Evolutionary conservation across 176 grass and related monocot genomes (phyloP), one percentile per base, ranked within the genome.

Genomic region (Melocanna baccifera): DNA sequence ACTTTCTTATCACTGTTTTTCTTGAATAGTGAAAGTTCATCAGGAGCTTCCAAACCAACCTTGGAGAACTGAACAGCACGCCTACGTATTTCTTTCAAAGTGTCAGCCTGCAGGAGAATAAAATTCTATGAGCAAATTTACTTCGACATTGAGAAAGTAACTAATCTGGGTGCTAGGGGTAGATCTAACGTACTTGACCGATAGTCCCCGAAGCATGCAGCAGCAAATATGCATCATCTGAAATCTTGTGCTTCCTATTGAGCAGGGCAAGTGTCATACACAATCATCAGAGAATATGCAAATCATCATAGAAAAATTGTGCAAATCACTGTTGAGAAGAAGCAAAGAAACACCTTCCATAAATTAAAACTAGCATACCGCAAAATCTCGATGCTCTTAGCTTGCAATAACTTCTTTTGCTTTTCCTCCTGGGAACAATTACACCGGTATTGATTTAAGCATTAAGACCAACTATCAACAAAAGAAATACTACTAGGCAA

Each of bases 191-290:
- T 92, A 98, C 96, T 75, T 92, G 76, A 70, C 96, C 96, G 58
- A 98, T 98, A 83, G 89, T 95, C 59, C 93, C 93, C 34, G 96
- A 94, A 87, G 96, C 88, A 87, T 85, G 91, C 23, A 98, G 83
- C 86, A 98, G 73, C 18, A 91, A 91, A 82, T 87, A 80, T 62
- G 48, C 48, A 51, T 85, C 77, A 86, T 96, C 93, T 37, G 83
- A 75, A 70, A 99, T 89, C 86, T 89, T 94, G 86, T 91, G 89
- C 76, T 96, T 91, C 91, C 97, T 98, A 67, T 80, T 45, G 41
- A 20, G 36, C 43, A 36, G 42, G 51, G 66, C 28, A 9, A 91
- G 29, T 53, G 25, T 82, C 50, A 47, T 71, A 86, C 37, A 81
- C 6, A 57, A 13, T 28, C 37, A 55, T 80, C 62, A 87, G 67